These are phyloP conservation scores for Hymenoscyphus repandus DNA, from an alignment of 2,329 filamentous ascomycete genomes.

Conservation along the genomic window DNA sequence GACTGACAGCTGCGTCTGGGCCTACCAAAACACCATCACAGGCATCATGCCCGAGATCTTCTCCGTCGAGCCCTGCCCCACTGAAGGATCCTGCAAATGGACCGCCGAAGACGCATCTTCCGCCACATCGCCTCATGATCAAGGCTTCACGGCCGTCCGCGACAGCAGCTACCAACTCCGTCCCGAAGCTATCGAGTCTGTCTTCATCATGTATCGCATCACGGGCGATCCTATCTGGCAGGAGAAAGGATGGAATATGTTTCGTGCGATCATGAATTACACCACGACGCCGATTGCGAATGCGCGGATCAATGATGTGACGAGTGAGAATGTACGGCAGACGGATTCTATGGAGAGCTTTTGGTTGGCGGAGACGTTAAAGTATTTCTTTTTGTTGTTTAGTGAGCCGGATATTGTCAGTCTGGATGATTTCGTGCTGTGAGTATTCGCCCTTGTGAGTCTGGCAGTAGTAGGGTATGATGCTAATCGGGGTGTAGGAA, in stretches of 20 bases:
- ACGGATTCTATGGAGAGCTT: slow-evolving; percentile 53
- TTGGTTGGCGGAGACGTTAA: slow-evolving; percentile 58
- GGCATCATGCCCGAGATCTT: slow-evolving; percentile 58
- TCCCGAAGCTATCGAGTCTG: slow-evolving; percentile 60
- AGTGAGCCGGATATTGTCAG: slow-evolving; percentile 44
- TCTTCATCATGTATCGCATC: slow-evolving; percentile 51
- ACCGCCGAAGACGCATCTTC: slow-evolving; percentile 6
- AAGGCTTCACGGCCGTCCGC: slow-evolving; percentile 10
- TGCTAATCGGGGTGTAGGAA: slow-evolving; percentile 4
- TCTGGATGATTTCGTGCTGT: slow-evolving; percentile 53
- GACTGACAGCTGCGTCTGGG: slow-evolving; percentile 58
- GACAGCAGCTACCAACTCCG: slow-evolving; percentile 14
- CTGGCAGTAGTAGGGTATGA: too few species aligned
- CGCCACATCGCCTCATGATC: slow-evolving; percentile 5
- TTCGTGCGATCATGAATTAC: slow-evolving; percentile 36
- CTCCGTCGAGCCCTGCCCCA: slow-evolving; percentile 33
- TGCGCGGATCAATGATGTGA: slow-evolving; percentile 37
- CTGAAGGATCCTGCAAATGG: slow-evolving; percentile 19
- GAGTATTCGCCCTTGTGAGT: not conserved
- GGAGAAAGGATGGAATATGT: slow-evolving; percentile 43
- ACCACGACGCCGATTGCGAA: slow-evolving; percentile 38
- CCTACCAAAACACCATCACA: slow-evolving; percentile 49
- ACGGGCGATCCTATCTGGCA: slow-evolving; percentile 26
- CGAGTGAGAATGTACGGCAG: slow-evolving; percentile 15
- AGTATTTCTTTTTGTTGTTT: slow-evolving; percentile 53